Percentiles rank a stretch among this genome's conserved stretches.
Conservation (phyloP, 2,329 filamentous ascomycete genomes). For the Diaporthe humulicola region DNA sequence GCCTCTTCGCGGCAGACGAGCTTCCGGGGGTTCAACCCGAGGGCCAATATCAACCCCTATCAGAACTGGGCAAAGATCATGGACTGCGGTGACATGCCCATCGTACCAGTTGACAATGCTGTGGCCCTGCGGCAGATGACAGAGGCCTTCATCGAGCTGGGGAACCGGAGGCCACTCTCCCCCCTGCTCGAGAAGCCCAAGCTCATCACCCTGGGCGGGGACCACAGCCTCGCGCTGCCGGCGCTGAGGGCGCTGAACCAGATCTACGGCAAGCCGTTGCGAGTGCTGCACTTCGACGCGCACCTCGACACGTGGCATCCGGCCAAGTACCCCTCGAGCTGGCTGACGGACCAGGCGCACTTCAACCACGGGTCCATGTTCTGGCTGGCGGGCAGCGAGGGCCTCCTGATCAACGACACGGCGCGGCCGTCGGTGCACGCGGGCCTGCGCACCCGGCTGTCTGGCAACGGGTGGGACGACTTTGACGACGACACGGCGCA, state of each 20-base stretch:
- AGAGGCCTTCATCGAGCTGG: slow-evolving; percentile 80
- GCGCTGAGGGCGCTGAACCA: slow-evolving; percentile 76
- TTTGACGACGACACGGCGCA: slow-evolving; percentile 81
- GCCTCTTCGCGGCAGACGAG: slow-evolving; percentile 85
- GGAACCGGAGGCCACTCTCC: slow-evolving; percentile 53
- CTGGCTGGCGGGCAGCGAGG: slow-evolving; percentile 87
- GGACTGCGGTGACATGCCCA: slow-evolving; percentile 92
- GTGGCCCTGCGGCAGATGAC: slow-evolving; percentile 88
- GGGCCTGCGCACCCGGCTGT: slow-evolving; percentile 83
- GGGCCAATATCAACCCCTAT: slow-evolving; percentile 88
- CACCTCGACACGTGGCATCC: slow-evolving; percentile 92
- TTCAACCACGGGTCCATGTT: slow-evolving; percentile 95
- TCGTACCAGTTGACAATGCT: slow-evolving; percentile 88
- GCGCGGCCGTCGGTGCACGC: slow-evolving; percentile 83
- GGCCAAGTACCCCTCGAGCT: slow-evolving; percentile 82
- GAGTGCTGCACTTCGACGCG: slow-evolving; percentile 81
- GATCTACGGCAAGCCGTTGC: slow-evolving; percentile 72
- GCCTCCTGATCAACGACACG: slow-evolving; percentile 79
- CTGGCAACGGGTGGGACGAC: slow-evolving; percentile 73
- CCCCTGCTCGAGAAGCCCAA: slow-evolving; percentile 58
- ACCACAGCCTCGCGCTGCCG: slow-evolving; percentile 79
- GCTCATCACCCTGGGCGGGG: slow-evolving; percentile 79
- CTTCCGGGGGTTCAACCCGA: slow-evolving; percentile 85
- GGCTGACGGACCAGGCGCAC: slow-evolving; percentile 76
- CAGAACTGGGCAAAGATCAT: slow-evolving; percentile 81